Base-by-base conservation (phyloP, 352 stramenopile species). In the Phytophthora rubi region DNA sequence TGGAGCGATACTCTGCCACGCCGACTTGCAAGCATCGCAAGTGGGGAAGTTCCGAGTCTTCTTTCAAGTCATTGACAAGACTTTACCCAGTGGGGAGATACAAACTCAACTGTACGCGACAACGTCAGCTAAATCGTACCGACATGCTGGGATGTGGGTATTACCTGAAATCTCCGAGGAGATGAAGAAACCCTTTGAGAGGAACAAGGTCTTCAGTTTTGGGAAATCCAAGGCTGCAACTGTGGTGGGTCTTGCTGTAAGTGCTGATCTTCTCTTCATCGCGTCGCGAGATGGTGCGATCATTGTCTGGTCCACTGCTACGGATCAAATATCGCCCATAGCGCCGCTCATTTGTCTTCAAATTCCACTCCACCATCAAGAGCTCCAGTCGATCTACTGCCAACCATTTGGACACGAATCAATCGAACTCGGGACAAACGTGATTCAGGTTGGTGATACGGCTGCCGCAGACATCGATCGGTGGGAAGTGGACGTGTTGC, bases 331-430 rank as follows among this genome's bases (percentile, higher is more conserved):
- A n/a, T 49, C 45, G 23, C 30, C 66, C 30, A 35, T 57, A 56
- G 32, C 18, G 30, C 68, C 68, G 6, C 47, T 75, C 6, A 13
- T 53, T 4, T 58, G 55, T 45, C 48, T 75, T 60, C 55, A 44
- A 44, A 70, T 70, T 35, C 62, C 60, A 21, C 15, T 65, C 6
- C 39, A n/a, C 3, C 45, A 53, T 9, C 16, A 54, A 9, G 51
- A 75, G 10, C 23, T 75, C 6, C 55, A 66, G 16, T 67, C 60
- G 3, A 63, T 70, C 23, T 62, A 2, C 18, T 75, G 67, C 32
- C 55, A 59, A 51, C 45, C 37, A 10, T 16, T 74, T 30, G 1
- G 6, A 23, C 35, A 61, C 56, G 18, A 47, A 35, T 10, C 9
- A 6, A 44, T 2, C 15, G 42, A 59, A 21, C 3, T 44, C 18